Conservation (phyloP, 495 filamentous ascomycete genomes). For the Venustampulla echinocandica region DNA sequence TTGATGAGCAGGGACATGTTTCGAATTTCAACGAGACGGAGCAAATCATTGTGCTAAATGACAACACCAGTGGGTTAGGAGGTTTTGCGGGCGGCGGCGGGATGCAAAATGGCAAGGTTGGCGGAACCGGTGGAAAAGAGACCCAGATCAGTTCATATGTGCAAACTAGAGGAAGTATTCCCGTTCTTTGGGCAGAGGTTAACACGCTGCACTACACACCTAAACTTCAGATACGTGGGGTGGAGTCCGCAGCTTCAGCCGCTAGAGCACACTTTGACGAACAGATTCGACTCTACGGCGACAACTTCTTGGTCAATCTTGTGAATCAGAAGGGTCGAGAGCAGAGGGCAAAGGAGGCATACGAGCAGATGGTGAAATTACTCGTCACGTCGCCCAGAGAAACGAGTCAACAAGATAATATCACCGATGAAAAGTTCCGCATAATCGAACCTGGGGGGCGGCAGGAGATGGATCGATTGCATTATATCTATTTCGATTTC, state of each 20-base stretch:
- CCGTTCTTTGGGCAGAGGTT: constrained; percentile 90
- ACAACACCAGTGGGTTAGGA: constrained; percentile 56
- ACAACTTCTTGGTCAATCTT: constrained; percentile 93
- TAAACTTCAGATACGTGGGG: constrained; percentile 73
- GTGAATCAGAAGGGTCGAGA: constrained; percentile 94
- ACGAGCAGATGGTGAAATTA: constrained; percentile 74
- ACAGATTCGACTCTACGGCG: constrained; percentile 85
- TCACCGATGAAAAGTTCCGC: constrained; percentile 66
- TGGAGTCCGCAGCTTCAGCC: constrained; percentile 71
- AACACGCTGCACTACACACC: constrained; percentile 86
- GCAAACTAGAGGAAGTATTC: constrained; percentile 90
- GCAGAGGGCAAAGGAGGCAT: constrained; percentile 76
- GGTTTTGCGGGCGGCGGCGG: constrained; percentile 72
- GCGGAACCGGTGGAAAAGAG: constrained; percentile 51
- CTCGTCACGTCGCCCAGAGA: constrained; percentile 61
- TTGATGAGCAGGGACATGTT: constrained; percentile 88
- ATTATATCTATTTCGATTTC: constrained; percentile 97
- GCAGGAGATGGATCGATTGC: constrained; percentile 65
- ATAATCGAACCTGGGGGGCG: constrained; percentile 55
- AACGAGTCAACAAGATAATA: constrained; percentile 45
- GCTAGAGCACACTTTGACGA: constrained; percentile 83
- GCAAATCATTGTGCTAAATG: constrained; percentile 81
- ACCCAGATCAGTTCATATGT: constrained; percentile 88
- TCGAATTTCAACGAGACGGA: constrained; percentile 99
- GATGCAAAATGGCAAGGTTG: constrained; percentile 60